A percentile compares a stretch with the other conserved stretches of the same genome.
Conservation (phyloP, 1,284 basidiomycete genomes). For the Fomitopsis pinicola region DNA sequence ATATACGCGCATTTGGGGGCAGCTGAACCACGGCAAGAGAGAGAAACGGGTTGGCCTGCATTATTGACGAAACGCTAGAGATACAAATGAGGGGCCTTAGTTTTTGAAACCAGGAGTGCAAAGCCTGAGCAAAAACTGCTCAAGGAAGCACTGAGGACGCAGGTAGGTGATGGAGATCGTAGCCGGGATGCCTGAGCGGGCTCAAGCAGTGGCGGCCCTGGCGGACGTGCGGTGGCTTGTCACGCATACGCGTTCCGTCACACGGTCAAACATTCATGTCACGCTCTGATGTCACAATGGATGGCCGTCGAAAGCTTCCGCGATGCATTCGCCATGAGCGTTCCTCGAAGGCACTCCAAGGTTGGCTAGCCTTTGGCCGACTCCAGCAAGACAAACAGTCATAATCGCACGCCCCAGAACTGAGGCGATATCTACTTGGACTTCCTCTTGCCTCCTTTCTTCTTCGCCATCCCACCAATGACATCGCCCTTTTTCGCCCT, state of each 20-base stretch:
- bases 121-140: no score
- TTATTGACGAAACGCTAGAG: neutral
- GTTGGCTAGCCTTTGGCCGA: neutral
- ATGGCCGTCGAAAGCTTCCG: neutral
- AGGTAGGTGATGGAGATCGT: neutral
- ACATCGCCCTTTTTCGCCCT: constrained; percentile 34
- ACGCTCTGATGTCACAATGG: neutral
- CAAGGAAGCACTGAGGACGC: no score
- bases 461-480: constrained; percentile 47
- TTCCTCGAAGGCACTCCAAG: neutral
- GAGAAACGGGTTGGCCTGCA: constrained; percentile 46
- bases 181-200: neutral
- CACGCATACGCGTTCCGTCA: constrained; percentile 1
- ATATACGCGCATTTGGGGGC: constrained; percentile 51
- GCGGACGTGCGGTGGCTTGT: neutral
- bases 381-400: neutral
- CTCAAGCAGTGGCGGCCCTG: neutral
- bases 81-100: neutral
- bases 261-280: neutral
- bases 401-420: neutral
- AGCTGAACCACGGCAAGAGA: constrained; percentile 56
- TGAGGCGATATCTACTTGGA: constrained; percentile 14
- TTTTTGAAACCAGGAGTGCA: neutral
- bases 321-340: neutral
- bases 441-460: constrained; percentile 40